Base-by-base conservation (phyloP, 345 rosid species). In the Mercurialis annua region DNA sequence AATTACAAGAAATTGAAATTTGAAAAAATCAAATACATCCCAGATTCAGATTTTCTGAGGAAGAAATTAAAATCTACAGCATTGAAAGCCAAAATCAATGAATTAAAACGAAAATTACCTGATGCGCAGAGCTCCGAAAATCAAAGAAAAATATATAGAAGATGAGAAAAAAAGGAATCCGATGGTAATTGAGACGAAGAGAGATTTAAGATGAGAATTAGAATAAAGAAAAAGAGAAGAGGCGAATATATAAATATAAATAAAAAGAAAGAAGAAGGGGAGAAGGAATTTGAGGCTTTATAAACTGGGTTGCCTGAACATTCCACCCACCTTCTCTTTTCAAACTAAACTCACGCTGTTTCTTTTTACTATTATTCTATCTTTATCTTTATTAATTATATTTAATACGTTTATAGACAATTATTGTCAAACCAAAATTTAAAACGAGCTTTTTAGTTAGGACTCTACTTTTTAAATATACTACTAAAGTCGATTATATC, bases 291-390 rank as follows among this genome's bases (percentile, higher is more conserved):
- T 8, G 12, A 2, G 44, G 44, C 44, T 40, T 40, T 40, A 2
- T 40, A 9, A 9, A 2, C n/a, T 40, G 8, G 1, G 29, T 44
- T 38, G 11, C 20, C 42, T 53, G 77, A 64, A 81, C 81, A 72
- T 80, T 77, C 84, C 77, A 59, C 58, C 29, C 82, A 60, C 81
- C 65, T 75, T 55, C 73, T 36, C 50, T 53, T n/a, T 26, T 18
- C n/a, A 34, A 34, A 34, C 40, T 3, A 34, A 34, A 34, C n/a
- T n/a, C n/a, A n/a, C 40, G 42, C 55, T 36, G 50, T 16, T 36
- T 54, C 30, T 64, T 60, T n/a, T 42, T 5, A 15, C 21, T 61
- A n/a, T 15, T 44, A 12, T 53, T 43, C 60, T 46, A 10, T 6
- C 48, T 42, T 55, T 67, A 55, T 27, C 51, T 55, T 60, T 67